These are phyloP conservation scores for Lagenidium giganteum DNA, from an alignment of 352 stramenopile genomes.

Conservation along the genomic window DNA sequence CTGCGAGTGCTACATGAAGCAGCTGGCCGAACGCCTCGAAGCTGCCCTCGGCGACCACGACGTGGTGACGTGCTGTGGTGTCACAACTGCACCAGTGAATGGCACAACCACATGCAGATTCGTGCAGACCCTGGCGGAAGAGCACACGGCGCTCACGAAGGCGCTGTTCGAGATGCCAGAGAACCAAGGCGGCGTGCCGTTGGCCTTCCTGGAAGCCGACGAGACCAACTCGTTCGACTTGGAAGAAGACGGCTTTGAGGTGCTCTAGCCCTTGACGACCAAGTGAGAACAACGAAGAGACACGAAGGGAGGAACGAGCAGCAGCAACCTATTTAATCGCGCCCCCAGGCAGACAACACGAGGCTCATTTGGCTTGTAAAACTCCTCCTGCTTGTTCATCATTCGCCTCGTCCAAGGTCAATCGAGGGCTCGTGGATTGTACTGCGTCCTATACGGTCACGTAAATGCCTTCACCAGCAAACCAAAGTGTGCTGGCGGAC, in stretches of 20 bases:
- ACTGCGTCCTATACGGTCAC: conserved; percentile 58
- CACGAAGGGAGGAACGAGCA: no score
- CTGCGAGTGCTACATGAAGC: conserved; percentile 59
- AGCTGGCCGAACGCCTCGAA: conserved; percentile 55
- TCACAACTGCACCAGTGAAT: conserved; percentile 5
- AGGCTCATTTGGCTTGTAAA: no score
- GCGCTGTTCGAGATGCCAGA: conserved; percentile 66
- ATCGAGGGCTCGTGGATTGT: no score
- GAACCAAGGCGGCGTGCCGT: conserved; percentile 68
- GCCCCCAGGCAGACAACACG: no score
- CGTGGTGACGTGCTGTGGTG: conserved; percentile 38
- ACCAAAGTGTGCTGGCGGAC: conserved; percentile 63
- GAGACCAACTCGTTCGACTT: conserved; percentile 71
- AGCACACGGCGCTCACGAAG: conserved; percentile 38
- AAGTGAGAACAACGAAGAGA: not conserved
- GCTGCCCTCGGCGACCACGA: conserved; percentile 31
- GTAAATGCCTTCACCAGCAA: conserved; percentile 81
- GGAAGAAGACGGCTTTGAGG: conserved; percentile 80
- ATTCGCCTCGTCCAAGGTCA: no score
- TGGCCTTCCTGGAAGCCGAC: conserved; percentile 64
- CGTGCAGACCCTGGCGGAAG: conserved; percentile 36
- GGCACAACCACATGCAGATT: conserved; percentile 33
- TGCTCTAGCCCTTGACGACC: conserved; percentile 17
- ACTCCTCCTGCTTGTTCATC: no score
- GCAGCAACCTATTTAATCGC: no score